phyloP scores from a whole-genome alignment of 805 yeast species.

The Saccharomyces jurei region DNA sequence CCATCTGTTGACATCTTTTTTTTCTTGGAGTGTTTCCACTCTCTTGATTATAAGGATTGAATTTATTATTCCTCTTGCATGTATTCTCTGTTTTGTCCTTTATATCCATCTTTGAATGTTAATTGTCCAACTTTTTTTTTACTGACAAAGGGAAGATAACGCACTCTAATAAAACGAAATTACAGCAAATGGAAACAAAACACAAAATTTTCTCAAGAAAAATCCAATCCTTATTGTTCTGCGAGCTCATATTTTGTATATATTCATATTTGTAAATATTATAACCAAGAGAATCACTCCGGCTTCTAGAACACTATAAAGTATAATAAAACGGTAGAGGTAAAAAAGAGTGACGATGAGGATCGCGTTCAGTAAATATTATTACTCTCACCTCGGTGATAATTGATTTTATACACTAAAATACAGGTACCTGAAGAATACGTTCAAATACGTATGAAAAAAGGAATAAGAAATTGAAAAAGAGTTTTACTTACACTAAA shows the following conservation, averaged over 20 bases:
- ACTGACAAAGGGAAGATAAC: neutral
- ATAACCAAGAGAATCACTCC: neutral
- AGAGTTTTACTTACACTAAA: constrained; percentile 2
- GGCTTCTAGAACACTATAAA: neutral
- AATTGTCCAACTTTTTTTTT: neutral
- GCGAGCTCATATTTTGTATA: neutral
- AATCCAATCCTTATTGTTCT: no score
- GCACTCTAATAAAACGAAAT: neutral
- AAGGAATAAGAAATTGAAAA: neutral
- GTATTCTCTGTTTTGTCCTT: neutral
- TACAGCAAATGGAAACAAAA: neutral
- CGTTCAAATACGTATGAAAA: neutral
- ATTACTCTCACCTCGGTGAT: neutral
- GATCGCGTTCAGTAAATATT: neutral
- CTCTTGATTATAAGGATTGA: neutral
- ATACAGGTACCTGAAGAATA: neutral
- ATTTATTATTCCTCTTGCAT: neutral
- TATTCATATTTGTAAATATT: neutral
- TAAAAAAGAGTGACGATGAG: neutral
- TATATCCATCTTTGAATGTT: neutral
- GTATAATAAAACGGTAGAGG: neutral
- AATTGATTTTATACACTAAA: neutral
- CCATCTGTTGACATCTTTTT: neutral
- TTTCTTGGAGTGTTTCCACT: neutral
- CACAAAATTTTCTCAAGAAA: no score